Conservation (phyloP, 352 stramenopile genomes). For the Globisporangium canariense region DNA sequence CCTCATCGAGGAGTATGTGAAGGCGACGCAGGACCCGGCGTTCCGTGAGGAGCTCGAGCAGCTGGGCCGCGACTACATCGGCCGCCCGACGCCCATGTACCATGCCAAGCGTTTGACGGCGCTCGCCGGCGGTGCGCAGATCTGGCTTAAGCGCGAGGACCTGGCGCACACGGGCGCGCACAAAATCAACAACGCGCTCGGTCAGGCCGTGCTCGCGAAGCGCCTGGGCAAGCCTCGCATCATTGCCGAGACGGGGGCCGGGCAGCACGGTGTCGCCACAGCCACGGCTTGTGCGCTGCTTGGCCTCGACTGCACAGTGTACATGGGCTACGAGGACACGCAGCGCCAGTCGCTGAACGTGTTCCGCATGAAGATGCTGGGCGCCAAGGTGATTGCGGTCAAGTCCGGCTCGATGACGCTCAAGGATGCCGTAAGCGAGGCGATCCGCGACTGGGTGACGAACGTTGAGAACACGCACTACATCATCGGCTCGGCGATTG, state of each 20-base stretch:
- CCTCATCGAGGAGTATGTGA: conserved; percentile 92
- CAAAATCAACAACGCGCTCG: conserved; percentile 99
- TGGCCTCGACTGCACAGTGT: conserved; percentile 95
- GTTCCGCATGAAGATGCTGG: conserved; percentile 99
- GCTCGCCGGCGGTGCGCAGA: conserved; percentile 90
- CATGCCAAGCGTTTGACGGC: conserved; percentile 94
- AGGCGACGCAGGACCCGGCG: conserved; percentile 91
- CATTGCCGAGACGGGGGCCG: conserved; percentile 98
- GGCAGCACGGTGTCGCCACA: conserved; percentile 97
- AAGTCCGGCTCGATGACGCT: conserved; percentile 94
- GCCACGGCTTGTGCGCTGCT: conserved; percentile 96
- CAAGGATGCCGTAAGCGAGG: conserved; percentile 99
- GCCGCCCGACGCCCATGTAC: conserved; percentile 95
- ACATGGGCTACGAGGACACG: conserved; percentile 99
- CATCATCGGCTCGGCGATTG: conserved; percentile 97
- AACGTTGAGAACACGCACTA: conserved; percentile 99
- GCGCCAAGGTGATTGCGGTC: conserved; percentile 97
- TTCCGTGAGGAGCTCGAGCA: conserved; percentile 96
- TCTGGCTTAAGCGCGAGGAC: conserved; percentile 99
- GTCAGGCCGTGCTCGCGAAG: conserved; percentile 94
- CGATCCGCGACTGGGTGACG: conserved; percentile 98
- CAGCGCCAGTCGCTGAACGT: conserved; percentile 97
- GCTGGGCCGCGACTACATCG: conserved; percentile 93
- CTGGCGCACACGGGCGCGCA: conserved; percentile 97
- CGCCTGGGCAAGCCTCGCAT: conserved; percentile 96